Conservation (phyloP, 2,329 filamentous ascomycete species). For the Ophiostoma novo-ulmi region DNA sequence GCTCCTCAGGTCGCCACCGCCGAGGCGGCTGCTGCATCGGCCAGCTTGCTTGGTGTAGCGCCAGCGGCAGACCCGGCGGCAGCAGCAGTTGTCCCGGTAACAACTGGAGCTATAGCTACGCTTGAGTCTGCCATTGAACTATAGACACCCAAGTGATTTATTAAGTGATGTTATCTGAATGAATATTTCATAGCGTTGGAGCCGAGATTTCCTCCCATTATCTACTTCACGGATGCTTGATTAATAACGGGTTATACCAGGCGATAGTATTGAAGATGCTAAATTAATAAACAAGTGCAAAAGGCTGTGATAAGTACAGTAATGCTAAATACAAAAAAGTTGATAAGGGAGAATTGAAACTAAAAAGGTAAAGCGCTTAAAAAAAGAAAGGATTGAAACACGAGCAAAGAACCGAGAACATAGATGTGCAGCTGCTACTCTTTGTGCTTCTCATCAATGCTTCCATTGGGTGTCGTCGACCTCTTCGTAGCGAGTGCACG, state of each 20-base stretch:
- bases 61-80: neutral
- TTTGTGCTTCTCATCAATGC: neutral
- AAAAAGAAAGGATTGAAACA: neutral
- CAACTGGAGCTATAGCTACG: neutral
- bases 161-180: neutral
- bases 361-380: neutral
- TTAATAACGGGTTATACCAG: neutral
- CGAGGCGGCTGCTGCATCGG: neutral
- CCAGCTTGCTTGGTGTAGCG: neutral
- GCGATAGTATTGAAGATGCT: neutral
- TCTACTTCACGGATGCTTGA: neutral
- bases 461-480: neutral
- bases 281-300: neutral
- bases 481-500: neutral
- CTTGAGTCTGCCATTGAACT: neutral
- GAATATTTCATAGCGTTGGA: neutral
- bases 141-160: neutral
- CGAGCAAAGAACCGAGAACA: neutral
- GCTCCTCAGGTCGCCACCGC: neutral
- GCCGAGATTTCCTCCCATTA: too few species aligned
- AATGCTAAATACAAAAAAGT: constrained; percentile 7
- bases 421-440: neutral
- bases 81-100: neutral
- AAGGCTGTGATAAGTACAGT: neutral
- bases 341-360: neutral